Evolutionary conservation across 306 rosid genomes (phyloP).

Genomic region (Dryas octopetala): DNA sequence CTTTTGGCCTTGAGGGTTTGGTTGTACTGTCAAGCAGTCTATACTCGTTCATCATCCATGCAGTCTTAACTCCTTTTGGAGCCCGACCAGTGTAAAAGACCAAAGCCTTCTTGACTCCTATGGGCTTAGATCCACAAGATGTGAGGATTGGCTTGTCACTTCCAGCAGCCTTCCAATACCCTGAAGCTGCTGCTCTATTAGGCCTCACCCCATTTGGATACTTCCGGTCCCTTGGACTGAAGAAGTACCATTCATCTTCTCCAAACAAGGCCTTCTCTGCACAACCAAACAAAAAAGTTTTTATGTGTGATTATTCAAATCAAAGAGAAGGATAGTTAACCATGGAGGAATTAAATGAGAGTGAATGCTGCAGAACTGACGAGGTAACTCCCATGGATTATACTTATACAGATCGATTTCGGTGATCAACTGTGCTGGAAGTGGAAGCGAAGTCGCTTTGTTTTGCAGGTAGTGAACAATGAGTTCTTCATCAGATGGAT

Average conservation of each 20-base stretch:
- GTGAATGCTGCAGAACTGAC: slow-evolving; percentile 40
- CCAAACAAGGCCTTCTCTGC: slow-evolving; percentile 75
- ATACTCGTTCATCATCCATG: slow-evolving; percentile 71
- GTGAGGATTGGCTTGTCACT: slow-evolving; percentile 61
- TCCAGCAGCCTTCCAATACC: slow-evolving; percentile 80
- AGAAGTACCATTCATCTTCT: slow-evolving; percentile 74
- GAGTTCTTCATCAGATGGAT: slow-evolving; percentile 88
- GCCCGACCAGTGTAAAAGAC: slow-evolving; percentile 61
- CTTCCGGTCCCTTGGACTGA: slow-evolving; percentile 68
- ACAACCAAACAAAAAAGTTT: slow-evolving; percentile 1
- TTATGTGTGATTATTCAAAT: slow-evolving; percentile 10
- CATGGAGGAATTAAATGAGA: slow-evolving; percentile 14
- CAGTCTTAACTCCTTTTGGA: slow-evolving; percentile 55
- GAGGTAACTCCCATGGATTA: slow-evolving; percentile 85
- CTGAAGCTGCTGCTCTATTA: slow-evolving; percentile 65
- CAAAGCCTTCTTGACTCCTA: slow-evolving; percentile 72
- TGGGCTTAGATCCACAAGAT: slow-evolving; percentile 41
- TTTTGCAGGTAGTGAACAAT: slow-evolving; percentile 66
- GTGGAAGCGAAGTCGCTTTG: slow-evolving; percentile 56
- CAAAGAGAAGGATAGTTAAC: slow-evolving; percentile 1
- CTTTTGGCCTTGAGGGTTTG: slow-evolving; percentile 41
- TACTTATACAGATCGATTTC: slow-evolving; percentile 64
- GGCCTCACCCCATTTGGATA: slow-evolving; percentile 69
- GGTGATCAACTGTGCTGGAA: slow-evolving; percentile 65
- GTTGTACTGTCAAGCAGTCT: slow-evolving; percentile 39